A percentile compares a stretch with the other conserved stretches of the same genome.
These are phyloP conservation scores for Baorangia bicolor DNA, from an alignment of 768 basidiomycete species.

Conservation along the genomic window DNA sequence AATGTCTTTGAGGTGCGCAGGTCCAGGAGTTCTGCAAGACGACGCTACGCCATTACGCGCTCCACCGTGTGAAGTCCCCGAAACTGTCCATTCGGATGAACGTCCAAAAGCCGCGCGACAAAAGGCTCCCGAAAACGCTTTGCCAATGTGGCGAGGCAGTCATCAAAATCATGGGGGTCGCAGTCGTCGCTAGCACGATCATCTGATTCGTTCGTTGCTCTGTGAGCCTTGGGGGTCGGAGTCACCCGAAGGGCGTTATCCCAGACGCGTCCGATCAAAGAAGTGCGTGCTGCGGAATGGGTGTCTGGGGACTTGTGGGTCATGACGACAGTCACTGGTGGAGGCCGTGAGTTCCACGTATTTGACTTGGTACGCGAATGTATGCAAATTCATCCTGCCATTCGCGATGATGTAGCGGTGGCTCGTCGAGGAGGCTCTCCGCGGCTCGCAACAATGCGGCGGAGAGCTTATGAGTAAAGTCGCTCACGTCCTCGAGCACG, in stretches of 20 bases:
- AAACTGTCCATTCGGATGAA: conserved; percentile 20
- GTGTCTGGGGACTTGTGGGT: conserved; percentile 9
- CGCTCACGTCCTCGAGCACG: conserved; percentile 13
- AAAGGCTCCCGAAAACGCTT: conserved; percentile 21
- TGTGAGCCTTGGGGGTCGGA: neutral
- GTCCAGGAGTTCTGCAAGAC: conserved; percentile 10
- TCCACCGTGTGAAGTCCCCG: conserved; percentile 23
- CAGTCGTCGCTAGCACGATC: conserved; percentile 6
- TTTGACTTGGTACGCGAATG: conserved; percentile 23
- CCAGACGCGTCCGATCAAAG: conserved; percentile 25
- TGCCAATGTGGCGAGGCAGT: conserved; percentile 8
- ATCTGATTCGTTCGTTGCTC: neutral
- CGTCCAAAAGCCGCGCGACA: conserved; percentile 23
- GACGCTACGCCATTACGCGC: conserved; percentile 20
- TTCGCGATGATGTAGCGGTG: conserved; percentile 32
- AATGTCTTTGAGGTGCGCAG: conserved; percentile 20
- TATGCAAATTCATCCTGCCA: conserved; percentile 29
- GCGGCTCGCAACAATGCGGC: conserved; percentile 14
- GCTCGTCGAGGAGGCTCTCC: conserved; percentile 20
- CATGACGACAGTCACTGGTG: conserved; percentile 16
- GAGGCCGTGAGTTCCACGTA: conserved; percentile 18
- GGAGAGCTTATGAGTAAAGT: conserved; percentile 16
- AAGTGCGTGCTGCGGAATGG: neutral
- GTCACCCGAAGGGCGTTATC: conserved; percentile 18
- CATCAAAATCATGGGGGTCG: conserved; percentile 13